phyloP scores from a whole-genome alignment of 345 rosid species.

The Mallotus nudiflorus region DNA sequence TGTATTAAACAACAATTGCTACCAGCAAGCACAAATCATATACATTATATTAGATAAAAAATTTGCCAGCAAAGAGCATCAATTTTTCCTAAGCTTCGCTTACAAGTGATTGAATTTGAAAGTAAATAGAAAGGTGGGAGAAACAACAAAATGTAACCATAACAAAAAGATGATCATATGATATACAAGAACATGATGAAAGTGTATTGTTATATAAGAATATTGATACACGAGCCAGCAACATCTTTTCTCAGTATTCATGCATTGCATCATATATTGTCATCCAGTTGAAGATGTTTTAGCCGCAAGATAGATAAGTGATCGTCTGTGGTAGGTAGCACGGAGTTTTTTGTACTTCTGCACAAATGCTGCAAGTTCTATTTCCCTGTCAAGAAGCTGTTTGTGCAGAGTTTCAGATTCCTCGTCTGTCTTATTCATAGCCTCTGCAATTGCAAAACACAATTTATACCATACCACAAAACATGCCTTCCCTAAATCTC shows the following conservation, averaged over 20 bases:
- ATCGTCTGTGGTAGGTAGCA: slow-evolving; percentile 65
- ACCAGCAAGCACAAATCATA: too few species aligned
- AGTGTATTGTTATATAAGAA: not conserved
- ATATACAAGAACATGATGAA: not conserved
- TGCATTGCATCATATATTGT: not conserved
- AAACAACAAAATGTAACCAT: not conserved
- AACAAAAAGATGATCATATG: not conserved
- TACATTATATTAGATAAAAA: too few species aligned
- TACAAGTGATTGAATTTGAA: too few species aligned
- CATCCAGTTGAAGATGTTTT: slow-evolving; percentile 46
- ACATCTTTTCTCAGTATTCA: not conserved
- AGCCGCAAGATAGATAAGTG: slow-evolving; percentile 69
- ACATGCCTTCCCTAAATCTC: too few species aligned
- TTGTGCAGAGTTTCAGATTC: slow-evolving; percentile 70
- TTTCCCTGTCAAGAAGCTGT: slow-evolving; percentile 67
- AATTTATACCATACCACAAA: not conserved
- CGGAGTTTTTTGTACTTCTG: slow-evolving; percentile 84
- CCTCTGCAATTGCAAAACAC: slow-evolving; percentile 44
- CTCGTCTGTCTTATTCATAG: slow-evolving; percentile 64
- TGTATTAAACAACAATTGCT: too few species aligned
- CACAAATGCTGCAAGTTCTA: slow-evolving; percentile 58
- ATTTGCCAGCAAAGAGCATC: too few species aligned
- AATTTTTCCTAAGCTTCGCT: too few species aligned
- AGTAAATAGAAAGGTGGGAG: not conserved
- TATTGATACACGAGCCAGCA: not conserved